phyloP scores from a whole-genome alignment of 2,329 filamentous ascomycete genomes.

The Raffaelea albimanens region DNA sequence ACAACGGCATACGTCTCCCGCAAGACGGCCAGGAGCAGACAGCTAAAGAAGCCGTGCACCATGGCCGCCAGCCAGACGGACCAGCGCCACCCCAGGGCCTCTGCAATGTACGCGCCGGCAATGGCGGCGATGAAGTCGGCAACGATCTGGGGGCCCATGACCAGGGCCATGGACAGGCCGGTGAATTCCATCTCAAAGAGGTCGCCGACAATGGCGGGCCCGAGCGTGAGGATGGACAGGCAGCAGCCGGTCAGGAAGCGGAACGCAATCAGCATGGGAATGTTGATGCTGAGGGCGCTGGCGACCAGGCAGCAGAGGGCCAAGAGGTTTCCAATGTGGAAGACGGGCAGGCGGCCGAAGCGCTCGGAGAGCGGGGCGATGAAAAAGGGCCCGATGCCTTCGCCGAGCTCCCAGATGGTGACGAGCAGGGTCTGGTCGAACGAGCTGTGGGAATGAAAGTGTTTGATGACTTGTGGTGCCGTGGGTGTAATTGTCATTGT shows the following conservation, averaged over 20 bases:
- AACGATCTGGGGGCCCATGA: slow-evolving; percentile 1
- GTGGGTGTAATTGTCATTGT: slow-evolving; percentile 1
- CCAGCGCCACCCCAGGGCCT: slow-evolving; percentile 1
- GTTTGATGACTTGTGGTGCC: neutral
- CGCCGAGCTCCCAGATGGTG: slow-evolving; percentile 8
- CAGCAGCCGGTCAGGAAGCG: slow-evolving; percentile 1
- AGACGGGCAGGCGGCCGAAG: neutral
- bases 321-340: slow-evolving; percentile 1
- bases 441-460: neutral
- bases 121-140: slow-evolving; percentile 1
- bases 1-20: slow-evolving; percentile 1
- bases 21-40: neutral
- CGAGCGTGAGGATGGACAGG: slow-evolving; percentile 1
- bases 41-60: neutral
- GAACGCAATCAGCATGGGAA: slow-evolving; percentile 1
- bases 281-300: neutral
- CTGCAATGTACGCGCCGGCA: neutral
- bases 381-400: slow-evolving; percentile 1
- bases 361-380: neutral
- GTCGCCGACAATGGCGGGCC: slow-evolving; percentile 1
- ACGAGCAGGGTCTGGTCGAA: slow-evolving; percentile 2
- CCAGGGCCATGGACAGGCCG: neutral
- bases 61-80: neutral
- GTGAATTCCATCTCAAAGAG: neutral
- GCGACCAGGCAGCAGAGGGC: neutral